These are phyloP conservation scores for Helminthosporium solani DNA, from an alignment of 2,329 filamentous ascomycete genomes.

Conservation along the genomic window DNA sequence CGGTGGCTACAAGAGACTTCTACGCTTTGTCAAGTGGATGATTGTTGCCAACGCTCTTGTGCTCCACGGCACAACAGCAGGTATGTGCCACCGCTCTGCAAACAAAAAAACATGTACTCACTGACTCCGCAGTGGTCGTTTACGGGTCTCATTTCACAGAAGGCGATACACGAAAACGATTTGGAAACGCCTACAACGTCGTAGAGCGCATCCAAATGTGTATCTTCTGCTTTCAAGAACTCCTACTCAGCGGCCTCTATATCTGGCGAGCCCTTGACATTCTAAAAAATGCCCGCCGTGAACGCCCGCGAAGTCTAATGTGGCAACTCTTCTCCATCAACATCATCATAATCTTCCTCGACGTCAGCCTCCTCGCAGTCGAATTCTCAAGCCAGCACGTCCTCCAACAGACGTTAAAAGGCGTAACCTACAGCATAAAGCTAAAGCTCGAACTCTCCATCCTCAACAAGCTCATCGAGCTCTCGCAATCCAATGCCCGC, in stretches of 20 bases:
- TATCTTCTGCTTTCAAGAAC: constrained; percentile 42
- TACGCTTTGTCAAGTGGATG: constrained; percentile 54
- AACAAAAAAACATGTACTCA: neutral
- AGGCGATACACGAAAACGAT: constrained; percentile 23
- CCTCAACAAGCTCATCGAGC: constrained; percentile 45
- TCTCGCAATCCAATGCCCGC: constrained; percentile 10
- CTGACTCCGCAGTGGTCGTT: constrained; percentile 46
- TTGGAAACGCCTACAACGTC: constrained; percentile 30
- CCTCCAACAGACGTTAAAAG: constrained; percentile 41
- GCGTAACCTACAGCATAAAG: constrained; percentile 44
- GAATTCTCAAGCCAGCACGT: constrained; percentile 37
- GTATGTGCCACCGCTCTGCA: constrained; percentile 6
- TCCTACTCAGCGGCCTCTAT: constrained; percentile 44
- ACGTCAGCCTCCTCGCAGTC: constrained; percentile 38
- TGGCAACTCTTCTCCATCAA: constrained; percentile 42
- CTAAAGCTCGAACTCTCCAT: constrained; percentile 56
- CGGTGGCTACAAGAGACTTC: constrained; percentile 44
- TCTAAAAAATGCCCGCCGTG: constrained; percentile 37
- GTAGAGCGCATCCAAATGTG: constrained; percentile 45
- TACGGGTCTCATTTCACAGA: constrained; percentile 54
- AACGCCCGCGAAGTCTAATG: constrained; percentile 29
- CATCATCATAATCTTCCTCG: constrained; percentile 40
- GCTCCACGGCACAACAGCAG: constrained; percentile 50
- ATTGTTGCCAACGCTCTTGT: constrained; percentile 56
- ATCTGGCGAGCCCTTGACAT: constrained; percentile 50